Percentiles rank a stretch among this genome's conserved stretches.
These are phyloP conservation scores for Centaurea solstitialis DNA, from an alignment of 129 eudicot species.

Conservation along the genomic window DNA sequence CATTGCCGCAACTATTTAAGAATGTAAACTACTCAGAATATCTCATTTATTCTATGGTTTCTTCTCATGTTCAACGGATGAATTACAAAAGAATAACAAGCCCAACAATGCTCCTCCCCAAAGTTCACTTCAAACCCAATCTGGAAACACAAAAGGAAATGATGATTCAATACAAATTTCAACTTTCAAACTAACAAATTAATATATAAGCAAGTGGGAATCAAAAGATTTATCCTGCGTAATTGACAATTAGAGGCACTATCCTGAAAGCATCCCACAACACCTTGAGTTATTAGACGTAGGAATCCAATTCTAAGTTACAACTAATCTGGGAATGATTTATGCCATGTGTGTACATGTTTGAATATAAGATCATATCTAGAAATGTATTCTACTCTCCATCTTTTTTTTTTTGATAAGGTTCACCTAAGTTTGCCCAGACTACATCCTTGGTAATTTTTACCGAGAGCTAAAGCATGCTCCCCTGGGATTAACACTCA, in stretches of 20 bases:
- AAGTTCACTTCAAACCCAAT: slow-evolving; percentile 21
- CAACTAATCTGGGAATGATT: neutral
- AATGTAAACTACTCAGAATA: slow-evolving; percentile 22
- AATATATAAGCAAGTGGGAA: neutral
- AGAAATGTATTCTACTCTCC: neutral
- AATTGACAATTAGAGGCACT: neutral
- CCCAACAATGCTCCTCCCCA: slow-evolving; percentile 10
- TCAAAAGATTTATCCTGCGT: neutral
- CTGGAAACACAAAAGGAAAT: slow-evolving; percentile 23
- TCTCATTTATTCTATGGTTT: neutral
- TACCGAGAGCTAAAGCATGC: too few species aligned
- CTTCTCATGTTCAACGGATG: slow-evolving; percentile 9
- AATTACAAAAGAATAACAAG: neutral
- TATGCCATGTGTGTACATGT: neutral
- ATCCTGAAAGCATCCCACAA: neutral
- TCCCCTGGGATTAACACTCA: too few species aligned
- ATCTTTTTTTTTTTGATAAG: too few species aligned
- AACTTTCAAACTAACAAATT: slow-evolving; percentile 1
- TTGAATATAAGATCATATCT: neutral
- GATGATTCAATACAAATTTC: neutral
- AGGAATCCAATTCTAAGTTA: neutral
- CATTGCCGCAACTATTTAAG: slow-evolving; percentile 39
- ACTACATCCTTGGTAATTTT: too few species aligned
- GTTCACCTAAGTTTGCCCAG: too few species aligned
- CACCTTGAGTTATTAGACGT: neutral